Base-by-base conservation (phyloP, 805 yeast genomes). In the Schwanniomyces vanrijiae region DNA sequence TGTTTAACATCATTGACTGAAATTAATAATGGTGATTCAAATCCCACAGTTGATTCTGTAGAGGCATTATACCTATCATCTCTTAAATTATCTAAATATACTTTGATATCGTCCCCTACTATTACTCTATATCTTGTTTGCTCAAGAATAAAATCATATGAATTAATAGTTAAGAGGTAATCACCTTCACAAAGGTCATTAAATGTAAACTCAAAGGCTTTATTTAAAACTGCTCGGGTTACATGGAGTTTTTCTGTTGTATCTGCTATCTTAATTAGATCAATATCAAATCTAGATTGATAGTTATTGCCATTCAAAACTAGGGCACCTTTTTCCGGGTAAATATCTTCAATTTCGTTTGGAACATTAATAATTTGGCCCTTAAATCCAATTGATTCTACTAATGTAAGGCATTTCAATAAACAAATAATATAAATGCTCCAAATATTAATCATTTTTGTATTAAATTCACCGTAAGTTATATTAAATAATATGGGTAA, bases 291-390 rank as follows among this genome's bases (percentile, higher is more conserved):
- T 43, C 75, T 53, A 19, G 59, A 51, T 43, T 61, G 73, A 41
- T 61, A 66, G 50, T 72, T 69, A 26, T 60, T 52, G 2, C 73
- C 73, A 50, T 73, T 73, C 26, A 69, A 54, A 2, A 72, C 54
- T 9, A 44, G 40, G 10, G 37, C 46, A 11, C 49, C 47, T 16
- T 45, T 49, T 37, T 26, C 45, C 3, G 37, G 47, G 39, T 48
- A 50, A 16, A 52, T 40, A 26, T 56, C 59, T 16, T 53, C 44
- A 26, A 57, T 45, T 20, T 48, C 55, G 2, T 49, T 50, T 3
- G 75, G 75, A n/a, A 68, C 55, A n/a, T 55, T 55, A 4, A 44
- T 43, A 11, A 71, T 55, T 29, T 51, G 46, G 4, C 73, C 76
- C 5, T 35, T 42, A 29, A 66, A 59, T 4, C 57, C 55, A 34